Base-by-base conservation (phyloP, 108 stramenopile genomes). In the Fistulifera pelliculosa region DNA sequence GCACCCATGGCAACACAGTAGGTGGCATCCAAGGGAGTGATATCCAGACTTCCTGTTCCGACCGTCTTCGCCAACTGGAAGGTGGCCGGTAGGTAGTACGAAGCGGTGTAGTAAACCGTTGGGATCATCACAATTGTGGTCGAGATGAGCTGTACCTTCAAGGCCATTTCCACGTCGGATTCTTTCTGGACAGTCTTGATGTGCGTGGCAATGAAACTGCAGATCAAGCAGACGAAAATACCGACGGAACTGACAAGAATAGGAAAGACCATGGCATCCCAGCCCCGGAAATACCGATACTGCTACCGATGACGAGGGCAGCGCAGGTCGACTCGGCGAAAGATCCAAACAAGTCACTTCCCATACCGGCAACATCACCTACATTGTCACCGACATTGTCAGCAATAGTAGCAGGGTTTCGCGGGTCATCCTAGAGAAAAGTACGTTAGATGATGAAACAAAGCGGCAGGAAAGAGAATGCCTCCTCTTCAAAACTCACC, bases 321-420 rank as follows among this genome's bases (percentile, higher is more conserved):
- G 98, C 98, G 69, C 95, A 96, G 48, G 95, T 99, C 38, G 95
- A 83, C 71, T 95, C 96, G 27, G 95, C 98, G 57, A 97, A 96
- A 54, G 85, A 88, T 62, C 95, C 98, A 62, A 99, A 99, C 10
- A 96, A 65, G 67, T 96, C 95, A 23, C 93, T 93, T 40, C 91
- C 87, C 93, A 93, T 94, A 23, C 94, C 94, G 22, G 92, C 96
- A 24, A 93, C 87, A 68, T 97, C 96, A 31, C 96, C 96, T 16
- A 97, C 96, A 71, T 94, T 97, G 79, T 97, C 96, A 8, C 96
- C 96, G 19, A 97, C 96, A 66, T 94, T 94, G 68, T 97, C 96
- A 15, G 96, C 96, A 65, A 97, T 97, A n/a, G 87, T 87, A 54
- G 96, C 96, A n/a, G 96, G 96, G 74, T 97, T 97, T 6, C 94